phyloP scores from a whole-genome alignment of 2,329 filamentous ascomycete species.

The Apiospora phragmitis region DNA sequence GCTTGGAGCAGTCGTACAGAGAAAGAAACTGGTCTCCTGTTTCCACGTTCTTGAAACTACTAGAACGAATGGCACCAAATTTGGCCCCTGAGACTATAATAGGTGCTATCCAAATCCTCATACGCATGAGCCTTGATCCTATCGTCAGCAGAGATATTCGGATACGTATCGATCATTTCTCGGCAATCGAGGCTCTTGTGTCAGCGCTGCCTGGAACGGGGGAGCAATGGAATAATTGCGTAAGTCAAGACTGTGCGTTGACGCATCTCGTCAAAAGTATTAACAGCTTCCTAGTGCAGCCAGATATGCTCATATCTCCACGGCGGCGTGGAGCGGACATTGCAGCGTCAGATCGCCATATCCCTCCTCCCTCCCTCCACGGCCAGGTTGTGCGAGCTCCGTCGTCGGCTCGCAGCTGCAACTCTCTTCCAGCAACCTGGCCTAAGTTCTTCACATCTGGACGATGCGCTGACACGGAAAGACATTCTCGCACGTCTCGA shows the following conservation, averaged over 20 bases:
- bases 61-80: constrained; percentile 38
- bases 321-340: constrained; percentile 44
- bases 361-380: constrained; percentile 57
- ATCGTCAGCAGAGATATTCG: constrained; percentile 34
- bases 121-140: constrained; percentile 57
- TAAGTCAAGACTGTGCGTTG: constrained; percentile 32
- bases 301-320: constrained; percentile 49
- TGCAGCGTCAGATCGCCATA: constrained; percentile 59
- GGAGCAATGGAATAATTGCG: constrained; percentile 42
- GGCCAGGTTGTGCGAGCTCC: constrained; percentile 56
- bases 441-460: constrained; percentile 41
- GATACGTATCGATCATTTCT: constrained; percentile 26
- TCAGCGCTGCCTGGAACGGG: constrained; percentile 37
- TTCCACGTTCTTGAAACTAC: constrained; percentile 42
- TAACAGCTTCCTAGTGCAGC: constrained; percentile 43
- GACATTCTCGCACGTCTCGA: constrained; percentile 47
- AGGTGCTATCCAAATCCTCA: constrained; percentile 46
- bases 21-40: constrained; percentile 49
- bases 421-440: constrained; percentile 57
- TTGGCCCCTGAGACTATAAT: constrained; percentile 36
- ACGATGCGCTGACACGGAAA: constrained; percentile 43
- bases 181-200: constrained; percentile 44
- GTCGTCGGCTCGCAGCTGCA: constrained; percentile 64
- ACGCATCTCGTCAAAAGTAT: neutral
- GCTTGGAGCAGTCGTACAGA: constrained; percentile 30